A percentile compares a stretch with the other conserved stretches of the same genome.
phyloP scores from a whole-genome alignment of 2,329 filamentous ascomycete genomes.

The Beauveria sp. region DNA sequence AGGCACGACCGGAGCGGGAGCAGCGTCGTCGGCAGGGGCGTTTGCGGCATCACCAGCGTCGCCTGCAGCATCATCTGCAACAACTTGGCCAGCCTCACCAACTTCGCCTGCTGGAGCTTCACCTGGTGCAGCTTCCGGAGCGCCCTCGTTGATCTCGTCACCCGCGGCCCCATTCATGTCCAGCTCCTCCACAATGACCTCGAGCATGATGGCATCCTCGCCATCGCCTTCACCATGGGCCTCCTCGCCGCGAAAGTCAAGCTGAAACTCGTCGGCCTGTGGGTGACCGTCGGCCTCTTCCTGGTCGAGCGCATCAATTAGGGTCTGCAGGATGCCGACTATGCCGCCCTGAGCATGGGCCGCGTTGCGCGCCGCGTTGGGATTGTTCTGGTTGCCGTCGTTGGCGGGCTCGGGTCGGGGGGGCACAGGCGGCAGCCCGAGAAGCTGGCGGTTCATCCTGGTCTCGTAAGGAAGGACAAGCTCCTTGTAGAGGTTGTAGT shows the following conservation, averaged over 20 bases:
- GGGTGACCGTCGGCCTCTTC: conserved; percentile 23
- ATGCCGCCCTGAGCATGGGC: conserved; percentile 20
- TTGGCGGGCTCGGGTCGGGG: conserved; percentile 12
- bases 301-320: conserved; percentile 29
- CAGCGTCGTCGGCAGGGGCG: not conserved
- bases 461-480: conserved; percentile 40
- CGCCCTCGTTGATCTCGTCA: not conserved
- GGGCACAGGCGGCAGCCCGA: conserved; percentile 29
- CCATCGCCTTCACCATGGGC: conserved; percentile 17
- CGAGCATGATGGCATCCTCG: conserved; percentile 23
- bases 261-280: not conserved
- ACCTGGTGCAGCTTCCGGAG: not conserved
- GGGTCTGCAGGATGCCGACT: conserved; percentile 27
- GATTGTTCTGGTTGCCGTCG: conserved; percentile 2
- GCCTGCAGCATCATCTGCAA: not conserved
- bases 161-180: conserved; percentile 23
- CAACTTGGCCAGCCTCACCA: not conserved
- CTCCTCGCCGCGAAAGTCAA: conserved; percentile 1
- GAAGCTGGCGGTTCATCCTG: conserved; percentile 39
- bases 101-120: not conserved
- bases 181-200: conserved; percentile 27
- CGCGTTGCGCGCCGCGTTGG: not conserved
- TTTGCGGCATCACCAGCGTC: not conserved
- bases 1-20: not conserved
- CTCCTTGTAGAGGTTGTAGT: conserved; percentile 38